A percentile compares a stretch with the other conserved stretches of the same genome.
These are phyloP conservation scores for Francoa sonchifolia DNA, from an alignment of 441 rosid genomes.

Conservation along the genomic window DNA sequence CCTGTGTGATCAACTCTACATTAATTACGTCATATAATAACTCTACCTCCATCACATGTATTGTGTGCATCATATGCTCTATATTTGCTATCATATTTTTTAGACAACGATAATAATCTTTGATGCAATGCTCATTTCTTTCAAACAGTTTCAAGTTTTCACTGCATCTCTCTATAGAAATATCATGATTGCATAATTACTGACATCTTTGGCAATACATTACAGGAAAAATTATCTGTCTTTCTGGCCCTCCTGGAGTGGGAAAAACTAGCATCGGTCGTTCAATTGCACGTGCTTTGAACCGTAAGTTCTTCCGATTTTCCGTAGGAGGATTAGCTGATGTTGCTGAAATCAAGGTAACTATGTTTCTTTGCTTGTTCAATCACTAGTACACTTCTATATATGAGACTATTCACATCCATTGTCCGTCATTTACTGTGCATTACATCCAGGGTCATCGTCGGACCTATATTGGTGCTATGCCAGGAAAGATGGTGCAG, in stretches of 20 bases:
- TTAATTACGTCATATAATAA: too few species aligned
- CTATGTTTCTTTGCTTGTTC: too few species aligned
- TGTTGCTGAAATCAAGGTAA: conserved; percentile 94
- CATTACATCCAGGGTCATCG: conserved; percentile 73
- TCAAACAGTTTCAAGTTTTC: too few species aligned
- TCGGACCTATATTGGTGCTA: conserved; percentile 83
- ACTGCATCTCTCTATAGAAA: too few species aligned
- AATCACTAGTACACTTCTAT: too few species aligned
- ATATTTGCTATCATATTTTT: not conserved
- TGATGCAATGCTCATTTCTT: too few species aligned
- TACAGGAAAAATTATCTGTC: conserved; percentile 90
- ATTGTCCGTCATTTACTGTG: too few species aligned
- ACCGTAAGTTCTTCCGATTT: conserved; percentile 77
- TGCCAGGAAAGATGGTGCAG: conserved; percentile 99
- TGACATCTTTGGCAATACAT: conserved; percentile 11
- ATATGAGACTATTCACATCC: too few species aligned
- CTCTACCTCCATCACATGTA: not conserved
- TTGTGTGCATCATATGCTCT: not conserved
- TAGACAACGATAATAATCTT: too few species aligned
- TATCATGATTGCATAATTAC: conserved; percentile 1
- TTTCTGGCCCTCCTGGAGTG: conserved; percentile 96
- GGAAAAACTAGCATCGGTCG: conserved; percentile 97
- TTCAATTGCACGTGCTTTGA: conserved; percentile 86
- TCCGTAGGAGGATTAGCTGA: conserved; percentile 94
- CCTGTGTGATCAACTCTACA: too few species aligned